Evolutionary conservation across 192 early-diverging fungal species (phyloP), one percentile per base, ranked within the genome.

Genomic region (Coemansia sp.): DNA sequence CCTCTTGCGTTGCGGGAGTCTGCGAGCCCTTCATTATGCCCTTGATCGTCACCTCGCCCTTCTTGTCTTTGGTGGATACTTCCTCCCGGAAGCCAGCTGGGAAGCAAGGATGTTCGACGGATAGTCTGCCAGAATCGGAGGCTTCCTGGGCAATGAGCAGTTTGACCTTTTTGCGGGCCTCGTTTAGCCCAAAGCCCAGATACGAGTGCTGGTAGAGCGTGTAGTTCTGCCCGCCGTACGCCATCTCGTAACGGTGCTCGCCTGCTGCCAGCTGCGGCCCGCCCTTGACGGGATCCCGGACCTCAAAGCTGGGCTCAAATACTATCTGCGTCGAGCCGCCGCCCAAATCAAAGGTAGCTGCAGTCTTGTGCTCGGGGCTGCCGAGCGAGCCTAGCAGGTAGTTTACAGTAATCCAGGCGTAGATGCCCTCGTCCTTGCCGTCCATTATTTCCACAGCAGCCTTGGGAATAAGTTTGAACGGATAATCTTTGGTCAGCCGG

Each of bases 331-430:
- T 99, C 24, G 95, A 96, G 4, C 92, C 97, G 53, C 97, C 97
- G 43, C 97, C 97, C 67, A 99, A 87, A 75, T 99, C 97, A 88
- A 99, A 91, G 31, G 96, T 90, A 0, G 95, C 97, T 2, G 92
- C 96, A 2, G 95, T 96, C 10, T 75, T 74, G 64, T 85, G 76
- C 34, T 83, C 76, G 13, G 65, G 40, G 11, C 84, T 81, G 11
- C 89, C 93, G 55, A 96, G 86, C 22, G 80, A 81, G 22, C 86
- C 76, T 34, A 96, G 85, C 9, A 99, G 82, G 68, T 94, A 97
- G 80, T 99, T 99, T 24, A 97, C 93, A 0, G 97, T 99, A 57
- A 99, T 94, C 97, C 97, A 99, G 38, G 96, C 96, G 82, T 90
- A 99, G n/a, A 98, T 90, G 49, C 95, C 97, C 89, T 99, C 97